phyloP scores from a whole-genome alignment of 2,329 filamentous ascomycete species.

The Pseudogymnoascus sp. region DNA sequence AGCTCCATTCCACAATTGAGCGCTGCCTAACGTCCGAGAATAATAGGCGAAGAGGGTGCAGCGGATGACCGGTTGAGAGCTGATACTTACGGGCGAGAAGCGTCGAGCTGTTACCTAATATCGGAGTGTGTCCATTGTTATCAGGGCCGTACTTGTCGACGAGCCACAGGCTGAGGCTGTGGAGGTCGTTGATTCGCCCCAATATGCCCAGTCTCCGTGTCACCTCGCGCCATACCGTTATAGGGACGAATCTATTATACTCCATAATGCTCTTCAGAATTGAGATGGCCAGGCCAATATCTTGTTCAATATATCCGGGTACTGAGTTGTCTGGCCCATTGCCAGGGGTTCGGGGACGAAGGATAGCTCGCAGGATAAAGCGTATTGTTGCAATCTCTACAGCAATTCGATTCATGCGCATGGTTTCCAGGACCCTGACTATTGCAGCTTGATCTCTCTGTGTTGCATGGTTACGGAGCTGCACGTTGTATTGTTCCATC shows the following conservation, averaged over 20 bases:
- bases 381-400: slow-evolving; percentile 37
- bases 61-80: slow-evolving; percentile 17
- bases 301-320: slow-evolving; percentile 24
- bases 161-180: slow-evolving; percentile 43
- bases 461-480: slow-evolving; percentile 34
- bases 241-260: slow-evolving; percentile 34
- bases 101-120: slow-evolving; percentile 11
- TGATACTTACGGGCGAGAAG: slow-evolving; percentile 12
- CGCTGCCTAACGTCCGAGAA: slow-evolving; percentile 37
- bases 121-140: background rate
- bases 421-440: slow-evolving; percentile 32
- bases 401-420: slow-evolving; percentile 37
- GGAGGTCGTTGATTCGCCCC: slow-evolving; percentile 42
- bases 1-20: slow-evolving; percentile 43
- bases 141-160: slow-evolving; percentile 31
- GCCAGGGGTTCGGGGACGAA: slow-evolving; percentile 31
- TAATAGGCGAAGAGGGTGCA: slow-evolving; percentile 31
- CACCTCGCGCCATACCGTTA: slow-evolving; percentile 47
- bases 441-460: slow-evolving; percentile 27
- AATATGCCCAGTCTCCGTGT: slow-evolving; percentile 52
- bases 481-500: slow-evolving; percentile 37
- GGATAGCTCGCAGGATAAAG: slow-evolving; percentile 32
- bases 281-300: slow-evolving; percentile 32
- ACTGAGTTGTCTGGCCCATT: slow-evolving; percentile 14
- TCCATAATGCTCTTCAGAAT: slow-evolving; percentile 40